These are phyloP conservation scores for Microbotryum scabiosae DNA, from an alignment of 1,284 basidiomycete species.

Conservation along the genomic window DNA sequence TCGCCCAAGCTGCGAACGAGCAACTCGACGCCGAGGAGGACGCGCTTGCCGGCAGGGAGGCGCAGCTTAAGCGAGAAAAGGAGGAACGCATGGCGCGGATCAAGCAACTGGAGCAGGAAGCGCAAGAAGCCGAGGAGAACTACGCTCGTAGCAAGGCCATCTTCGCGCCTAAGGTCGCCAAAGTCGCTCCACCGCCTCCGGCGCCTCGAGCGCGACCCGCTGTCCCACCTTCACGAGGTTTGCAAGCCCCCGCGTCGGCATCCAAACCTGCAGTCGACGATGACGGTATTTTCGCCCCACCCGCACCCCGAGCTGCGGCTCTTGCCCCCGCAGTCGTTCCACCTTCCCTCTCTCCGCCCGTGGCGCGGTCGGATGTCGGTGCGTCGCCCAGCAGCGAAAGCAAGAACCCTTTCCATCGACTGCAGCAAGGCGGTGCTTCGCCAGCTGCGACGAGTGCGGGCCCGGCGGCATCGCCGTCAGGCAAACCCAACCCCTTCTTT, in stretches of 20 bases:
- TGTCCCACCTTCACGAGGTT: conserved; percentile 12
- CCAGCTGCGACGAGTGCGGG: not conserved
- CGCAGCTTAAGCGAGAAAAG: conserved; percentile 65
- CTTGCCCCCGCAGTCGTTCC: conserved; percentile 38
- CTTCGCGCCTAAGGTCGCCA: conserved; percentile 21
- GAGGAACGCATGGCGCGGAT: conserved; percentile 36
- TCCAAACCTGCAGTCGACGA: not conserved
- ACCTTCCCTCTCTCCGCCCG: conserved; percentile 10
- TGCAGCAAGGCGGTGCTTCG: conserved; percentile 9
- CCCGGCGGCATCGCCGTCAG: conserved; percentile 4
- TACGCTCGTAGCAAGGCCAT: conserved; percentile 29
- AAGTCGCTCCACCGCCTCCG: conserved; percentile 32
- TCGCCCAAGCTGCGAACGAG: conserved; percentile 21
- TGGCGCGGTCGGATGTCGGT: not conserved
- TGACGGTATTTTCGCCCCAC: conserved; percentile 32
- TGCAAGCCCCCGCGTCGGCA: not conserved
- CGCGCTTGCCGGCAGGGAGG: conserved; percentile 60
- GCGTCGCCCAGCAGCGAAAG: conserved; percentile 6
- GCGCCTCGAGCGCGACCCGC: conserved; percentile 20
- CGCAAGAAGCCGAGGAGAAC: conserved; percentile 53
- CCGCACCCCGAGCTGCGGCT: conserved; percentile 40
- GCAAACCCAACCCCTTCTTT: conserved; percentile 36
- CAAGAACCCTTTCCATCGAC: conserved; percentile 31
- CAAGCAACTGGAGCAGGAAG: conserved; percentile 47
- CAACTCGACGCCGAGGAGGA: conserved; percentile 59